Base-by-base conservation (phyloP, 2,329 filamentous ascomycete genomes). In the Neonectria punicea region DNA sequence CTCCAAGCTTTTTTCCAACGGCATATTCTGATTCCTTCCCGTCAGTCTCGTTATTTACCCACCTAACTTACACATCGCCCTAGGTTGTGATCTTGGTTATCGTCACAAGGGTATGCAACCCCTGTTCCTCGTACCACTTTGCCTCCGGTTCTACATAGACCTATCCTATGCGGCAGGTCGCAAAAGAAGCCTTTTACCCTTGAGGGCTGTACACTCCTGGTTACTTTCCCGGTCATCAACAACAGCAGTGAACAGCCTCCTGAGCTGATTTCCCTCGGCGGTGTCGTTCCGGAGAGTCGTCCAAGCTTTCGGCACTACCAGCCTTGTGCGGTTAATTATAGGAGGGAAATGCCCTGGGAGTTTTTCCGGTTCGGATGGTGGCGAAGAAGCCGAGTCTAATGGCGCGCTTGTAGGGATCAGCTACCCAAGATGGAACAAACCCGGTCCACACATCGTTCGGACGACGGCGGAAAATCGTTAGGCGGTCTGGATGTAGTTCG, bases 321-420 rank as follows among this genome's bases (percentile, higher is more conserved):
- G 46, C 46, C 46, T 6, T 50, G 14, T 30, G 25, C 25, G 46
- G 46, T 50, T 30, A n/a, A 47, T 47, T 47, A 28, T 9, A 47
- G 20, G 44, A 30, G 16, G 20, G 20, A 43, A 20, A 41, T 30
- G 1, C 22, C 25, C 2, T n/a, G 30, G 28, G 36, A 46, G 53
- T 57, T 62, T 62, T 62, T 58, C 53, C 59, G 53, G 46, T 57
- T 39, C 46, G 20, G 46, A 30, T 59, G 34, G 34, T 53, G 32
- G 39, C 11, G 36, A 51, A 8, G 49, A 1, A 51, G 28, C 53
- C 60, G 43, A 47, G 60, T 39, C 53, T 16, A 51, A 43, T 25
- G 39, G 57, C 14, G 39, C 53, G 53, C 59, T 62, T 62, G 59
- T 62, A 62, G 60, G 60, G 60, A 46, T 62, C 5, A 22, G n/a